Evolutionary conservation across 495 filamentous ascomycete species (phyloP), one percentile per base, ranked within the genome.

Genomic region (Trichoderma gamsii): DNA sequence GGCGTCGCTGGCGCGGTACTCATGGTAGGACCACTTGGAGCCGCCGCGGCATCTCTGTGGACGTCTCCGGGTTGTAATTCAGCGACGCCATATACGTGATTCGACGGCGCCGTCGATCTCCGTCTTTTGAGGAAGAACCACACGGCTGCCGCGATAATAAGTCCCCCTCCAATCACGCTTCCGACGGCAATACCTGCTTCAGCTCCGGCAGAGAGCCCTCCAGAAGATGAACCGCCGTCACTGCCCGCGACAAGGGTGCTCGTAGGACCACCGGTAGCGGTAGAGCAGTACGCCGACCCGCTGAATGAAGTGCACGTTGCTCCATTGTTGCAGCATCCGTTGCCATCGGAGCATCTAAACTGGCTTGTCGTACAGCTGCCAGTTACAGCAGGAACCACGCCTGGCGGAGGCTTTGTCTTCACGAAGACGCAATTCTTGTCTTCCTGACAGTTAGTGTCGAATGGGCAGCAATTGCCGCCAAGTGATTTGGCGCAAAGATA

Each of bases 241-340:
- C 56, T 61, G n/a, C 51, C 69, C 23, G 38, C 46, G 13, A 70
- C 41, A 25, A 61, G 56, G 25, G 56, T 61, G 56, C 56, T 61
- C 2, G 56, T 61, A 11, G 56, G 56, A 13, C 56, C 56, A 64
- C 76, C 78, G 9, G 56, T 69, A n/a, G 81, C 82, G 3, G 81
- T 82, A 18, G 84, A 83, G 3, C 82, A 76, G 8, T 72, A 76
- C 9, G 77, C 76, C 2, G 79, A 78, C 63, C 87, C 90, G 1
- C 79, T 82, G 0, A 87, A 86, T 0, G 83, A 83, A 56, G 87
- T 86, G 73, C 91, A 95, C 70, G 87, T 76, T 59, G 87, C 83
- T 4, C 88, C 89, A 3, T 86, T 84, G 23, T 86, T 84, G 73
- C 91, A 95, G 77, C 91, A 95, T 4, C 90, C 90, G 61, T 87